These are phyloP conservation scores for Russula abietina DNA, from an alignment of 768 basidiomycete genomes.

Conservation along the genomic window DNA sequence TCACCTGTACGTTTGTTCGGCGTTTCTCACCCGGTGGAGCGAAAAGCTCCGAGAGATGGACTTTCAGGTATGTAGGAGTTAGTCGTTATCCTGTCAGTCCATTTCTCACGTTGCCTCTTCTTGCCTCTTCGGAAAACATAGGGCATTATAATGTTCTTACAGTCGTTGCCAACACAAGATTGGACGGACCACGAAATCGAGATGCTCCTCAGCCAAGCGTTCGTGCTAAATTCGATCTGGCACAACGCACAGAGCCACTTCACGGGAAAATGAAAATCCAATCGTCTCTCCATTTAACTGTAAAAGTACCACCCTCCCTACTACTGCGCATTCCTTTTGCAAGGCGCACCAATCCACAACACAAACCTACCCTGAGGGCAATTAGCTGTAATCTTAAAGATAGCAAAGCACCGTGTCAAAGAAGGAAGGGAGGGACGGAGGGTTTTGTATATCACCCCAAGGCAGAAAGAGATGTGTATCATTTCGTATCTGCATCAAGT, in stretches of 20 bases:
- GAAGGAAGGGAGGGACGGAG: neutral
- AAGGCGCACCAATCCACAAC: neutral
- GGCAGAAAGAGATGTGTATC: conserved; percentile 27
- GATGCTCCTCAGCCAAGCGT: conserved; percentile 91
- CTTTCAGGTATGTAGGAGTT: conserved; percentile 68
- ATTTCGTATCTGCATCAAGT: conserved; percentile 13
- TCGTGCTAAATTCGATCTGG: conserved; percentile 89
- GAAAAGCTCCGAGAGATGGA: conserved; percentile 93
- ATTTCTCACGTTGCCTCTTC: neutral
- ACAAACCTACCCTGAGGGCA: neutral
- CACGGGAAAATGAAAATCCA: conserved; percentile 42
- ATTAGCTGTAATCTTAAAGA: conserved; percentile 1
- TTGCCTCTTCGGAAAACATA: conserved; percentile 36
- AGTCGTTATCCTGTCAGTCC: neutral
- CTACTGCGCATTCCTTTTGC: neutral
- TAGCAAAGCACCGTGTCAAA: neutral
- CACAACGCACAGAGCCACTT: conserved; percentile 90
- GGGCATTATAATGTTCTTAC: conserved; percentile 99
- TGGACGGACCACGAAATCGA: conserved; percentile 98
- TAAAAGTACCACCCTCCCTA: neutral
- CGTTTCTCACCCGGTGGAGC: conserved; percentile 94
- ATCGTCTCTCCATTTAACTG: neutral
- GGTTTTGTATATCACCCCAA: conserved; percentile 7
- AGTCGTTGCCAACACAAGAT: conserved; percentile 82
- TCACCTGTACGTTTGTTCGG: conserved; percentile 96